These are phyloP conservation scores for Meyerozyma sp. DNA, from an alignment of 1,139 yeast genomes.

Conservation along the genomic window DNA sequence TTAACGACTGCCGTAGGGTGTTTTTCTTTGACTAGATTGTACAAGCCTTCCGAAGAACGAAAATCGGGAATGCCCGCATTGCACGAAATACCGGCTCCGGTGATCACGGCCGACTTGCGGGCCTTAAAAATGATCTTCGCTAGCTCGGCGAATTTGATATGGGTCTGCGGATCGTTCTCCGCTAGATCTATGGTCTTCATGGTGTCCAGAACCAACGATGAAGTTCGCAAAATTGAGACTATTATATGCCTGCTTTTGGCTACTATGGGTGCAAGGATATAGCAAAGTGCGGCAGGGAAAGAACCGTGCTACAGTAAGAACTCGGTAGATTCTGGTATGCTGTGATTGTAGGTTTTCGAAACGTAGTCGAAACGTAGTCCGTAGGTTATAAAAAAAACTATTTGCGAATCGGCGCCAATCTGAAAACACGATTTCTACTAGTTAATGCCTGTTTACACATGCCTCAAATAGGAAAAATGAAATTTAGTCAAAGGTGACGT, in stretches of 20 bases:
- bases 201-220: not conserved
- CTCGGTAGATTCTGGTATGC: no score
- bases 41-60: conserved; percentile 78
- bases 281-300: not conserved
- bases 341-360: no score
- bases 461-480: conserved; percentile 6
- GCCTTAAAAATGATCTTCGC: conserved; percentile 40
- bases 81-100: conserved; percentile 96
- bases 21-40: conserved; percentile 63
- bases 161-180: conserved; percentile 11
- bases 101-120: conserved; percentile 55
- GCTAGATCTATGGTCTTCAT: conserved; percentile 32
- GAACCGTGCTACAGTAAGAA: not conserved
- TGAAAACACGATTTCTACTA: not conserved
- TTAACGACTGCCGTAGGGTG: conserved; percentile 58
- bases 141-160: conserved; percentile 34
- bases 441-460: conserved; percentile 5
- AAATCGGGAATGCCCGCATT: conserved; percentile 97
- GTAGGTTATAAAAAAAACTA: not conserved
- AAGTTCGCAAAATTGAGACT: not conserved
- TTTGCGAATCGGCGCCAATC: not conserved
- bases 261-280: not conserved
- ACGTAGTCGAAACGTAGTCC: no score
- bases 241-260: not conserved
- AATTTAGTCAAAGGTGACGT: not conserved